Percentiles rank a stretch among this genome's conserved stretches.
These are phyloP conservation scores for Fusarium penzigii DNA, from an alignment of 2,329 filamentous ascomycete species.

Conservation along the genomic window DNA sequence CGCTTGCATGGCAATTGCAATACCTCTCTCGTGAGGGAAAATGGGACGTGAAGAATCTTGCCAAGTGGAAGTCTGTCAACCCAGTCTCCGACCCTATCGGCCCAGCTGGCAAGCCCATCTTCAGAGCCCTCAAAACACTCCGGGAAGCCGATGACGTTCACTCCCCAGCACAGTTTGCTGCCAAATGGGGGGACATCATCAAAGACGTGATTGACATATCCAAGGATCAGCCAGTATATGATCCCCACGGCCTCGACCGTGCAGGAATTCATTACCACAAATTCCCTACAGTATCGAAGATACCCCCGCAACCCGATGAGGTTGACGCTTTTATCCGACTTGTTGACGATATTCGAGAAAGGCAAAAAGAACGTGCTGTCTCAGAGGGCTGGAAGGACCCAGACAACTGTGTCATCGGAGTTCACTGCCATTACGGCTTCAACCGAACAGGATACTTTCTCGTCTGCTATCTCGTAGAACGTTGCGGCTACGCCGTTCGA, in stretches of 20 bases:
- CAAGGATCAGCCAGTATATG: slow-evolving; percentile 87
- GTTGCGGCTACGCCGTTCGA: slow-evolving; percentile 68
- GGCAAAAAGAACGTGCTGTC: slow-evolving; percentile 43
- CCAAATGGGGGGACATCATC: slow-evolving; percentile 65
- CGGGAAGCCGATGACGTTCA: slow-evolving; percentile 85
- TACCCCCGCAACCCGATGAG: slow-evolving; percentile 67
- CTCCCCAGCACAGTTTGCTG: slow-evolving; percentile 71
- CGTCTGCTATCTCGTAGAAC: slow-evolving; percentile 86
- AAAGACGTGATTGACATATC: slow-evolving; percentile 86
- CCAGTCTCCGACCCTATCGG: slow-evolving; percentile 80
- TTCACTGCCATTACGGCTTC: slow-evolving; percentile 96
- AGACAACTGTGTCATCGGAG: slow-evolving; percentile 61
- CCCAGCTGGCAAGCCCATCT: slow-evolving; percentile 53
- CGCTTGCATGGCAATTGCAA: slow-evolving; percentile 86
- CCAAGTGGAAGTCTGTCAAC: slow-evolving; percentile 81
- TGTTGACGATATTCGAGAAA: slow-evolving; percentile 60
- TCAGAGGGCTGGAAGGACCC: slow-evolving; percentile 44
- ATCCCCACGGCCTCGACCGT: slow-evolving; percentile 68
- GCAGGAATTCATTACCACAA: slow-evolving; percentile 76
- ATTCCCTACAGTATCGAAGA: slow-evolving; percentile 88
- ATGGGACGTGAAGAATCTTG: slow-evolving; percentile 96
- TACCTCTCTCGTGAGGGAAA: slow-evolving; percentile 88
- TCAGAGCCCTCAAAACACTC: slow-evolving; percentile 90
- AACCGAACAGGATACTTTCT: slow-evolving; percentile 93
- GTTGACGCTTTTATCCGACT: slow-evolving; percentile 55